phyloP scores from a whole-genome alignment of 2,329 filamentous ascomycete genomes.

The Bisporella sp. region DNA sequence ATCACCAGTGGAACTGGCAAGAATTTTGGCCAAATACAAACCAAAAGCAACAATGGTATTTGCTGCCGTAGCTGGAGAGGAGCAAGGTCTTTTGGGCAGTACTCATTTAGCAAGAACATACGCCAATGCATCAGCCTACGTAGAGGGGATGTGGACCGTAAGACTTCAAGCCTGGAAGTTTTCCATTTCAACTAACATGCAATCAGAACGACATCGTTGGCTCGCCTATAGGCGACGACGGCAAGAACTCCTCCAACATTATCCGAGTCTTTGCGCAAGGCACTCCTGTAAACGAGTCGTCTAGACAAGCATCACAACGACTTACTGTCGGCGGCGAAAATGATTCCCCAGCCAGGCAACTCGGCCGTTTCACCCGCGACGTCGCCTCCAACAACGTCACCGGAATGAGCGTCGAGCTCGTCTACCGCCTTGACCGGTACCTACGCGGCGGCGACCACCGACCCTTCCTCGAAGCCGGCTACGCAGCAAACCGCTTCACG shows the following conservation, averaged over 20 bases:
- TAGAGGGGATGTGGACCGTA: slow-evolving; percentile 24
- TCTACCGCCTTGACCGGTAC: slow-evolving; percentile 49
- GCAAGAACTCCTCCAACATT: slow-evolving; percentile 37
- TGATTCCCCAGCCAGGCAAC: slow-evolving; percentile 45
- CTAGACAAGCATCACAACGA: slow-evolving; percentile 4
- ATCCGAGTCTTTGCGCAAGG: slow-evolving; percentile 45
- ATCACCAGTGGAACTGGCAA: slow-evolving; percentile 31
- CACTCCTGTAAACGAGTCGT: slow-evolving; percentile 4
- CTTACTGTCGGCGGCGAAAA: slow-evolving; percentile 44
- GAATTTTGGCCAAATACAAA: slow-evolving; percentile 38
- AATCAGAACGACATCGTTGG: slow-evolving; percentile 52
- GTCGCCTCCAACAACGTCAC: slow-evolving; percentile 43
- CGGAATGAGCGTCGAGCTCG: slow-evolving; percentile 48
- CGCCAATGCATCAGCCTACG: no score
- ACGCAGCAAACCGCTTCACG: slow-evolving; percentile 43
- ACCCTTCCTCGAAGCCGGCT: slow-evolving; percentile 46
- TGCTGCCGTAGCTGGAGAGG: slow-evolving; percentile 49
- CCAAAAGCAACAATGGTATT: slow-evolving; percentile 47
- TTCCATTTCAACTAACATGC: slow-evolving; percentile 43
- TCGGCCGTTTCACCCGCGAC: slow-evolving; percentile 47
- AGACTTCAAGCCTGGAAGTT: not conserved
- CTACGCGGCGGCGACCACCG: slow-evolving; percentile 49
- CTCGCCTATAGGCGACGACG: slow-evolving; percentile 17
- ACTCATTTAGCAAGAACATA: slow-evolving; percentile 43
- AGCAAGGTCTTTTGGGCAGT: slow-evolving; percentile 46